These are phyloP conservation scores for Bretziella fagacearum DNA, from an alignment of 2,329 filamentous ascomycete species.

Conservation along the genomic window DNA sequence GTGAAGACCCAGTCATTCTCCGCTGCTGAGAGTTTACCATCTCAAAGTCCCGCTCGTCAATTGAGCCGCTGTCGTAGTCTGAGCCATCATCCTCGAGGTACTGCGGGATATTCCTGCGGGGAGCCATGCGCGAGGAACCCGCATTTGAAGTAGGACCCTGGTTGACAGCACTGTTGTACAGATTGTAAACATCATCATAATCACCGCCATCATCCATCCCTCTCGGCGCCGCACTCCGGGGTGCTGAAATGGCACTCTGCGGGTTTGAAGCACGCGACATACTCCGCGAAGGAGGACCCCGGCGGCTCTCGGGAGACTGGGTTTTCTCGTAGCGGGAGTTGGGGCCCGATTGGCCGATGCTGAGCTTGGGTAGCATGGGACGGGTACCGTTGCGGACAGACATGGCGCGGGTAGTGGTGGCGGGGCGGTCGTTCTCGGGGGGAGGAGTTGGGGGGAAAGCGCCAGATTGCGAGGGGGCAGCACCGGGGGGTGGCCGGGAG, in stretches of 20 bases:
- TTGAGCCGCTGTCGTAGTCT: slow-evolving; percentile 50
- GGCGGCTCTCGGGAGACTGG: slow-evolving; percentile 27
- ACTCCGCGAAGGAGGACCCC: slow-evolving; percentile 4
- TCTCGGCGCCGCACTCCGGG: slow-evolving; percentile 13
- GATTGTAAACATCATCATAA: slow-evolving; percentile 22
- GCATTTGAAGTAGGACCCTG: slow-evolving; percentile 26
- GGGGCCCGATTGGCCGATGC: slow-evolving; percentile 39
- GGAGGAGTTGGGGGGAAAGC: slow-evolving; percentile 97
- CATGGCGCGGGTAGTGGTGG: slow-evolving; percentile 33
- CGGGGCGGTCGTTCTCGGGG: slow-evolving; percentile 61
- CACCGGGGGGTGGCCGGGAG: background rate
- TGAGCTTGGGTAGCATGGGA: slow-evolving; percentile 44
- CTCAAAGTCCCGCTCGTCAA: slow-evolving; percentile 66
- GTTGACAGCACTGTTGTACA: slow-evolving; percentile 21
- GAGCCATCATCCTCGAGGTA: slow-evolving; percentile 63
- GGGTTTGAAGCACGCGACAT: slow-evolving; percentile 12
- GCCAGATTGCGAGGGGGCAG: slow-evolving; percentile 37
- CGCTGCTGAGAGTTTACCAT: slow-evolving; percentile 44
- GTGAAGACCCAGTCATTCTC: slow-evolving; percentile 27
- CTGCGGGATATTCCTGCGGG: slow-evolving; percentile 29
- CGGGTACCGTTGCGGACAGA: slow-evolving; percentile 47
- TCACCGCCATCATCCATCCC: slow-evolving; percentile 15
- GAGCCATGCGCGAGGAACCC: slow-evolving; percentile 25
- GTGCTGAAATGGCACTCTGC: slow-evolving; percentile 9
- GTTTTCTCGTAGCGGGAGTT: slow-evolving; percentile 36